Percentiles rank a stretch among this genome's conserved stretches.
These are phyloP conservation scores for Podaxis sp. DNA, from an alignment of 768 basidiomycete species.

Conservation along the genomic window DNA sequence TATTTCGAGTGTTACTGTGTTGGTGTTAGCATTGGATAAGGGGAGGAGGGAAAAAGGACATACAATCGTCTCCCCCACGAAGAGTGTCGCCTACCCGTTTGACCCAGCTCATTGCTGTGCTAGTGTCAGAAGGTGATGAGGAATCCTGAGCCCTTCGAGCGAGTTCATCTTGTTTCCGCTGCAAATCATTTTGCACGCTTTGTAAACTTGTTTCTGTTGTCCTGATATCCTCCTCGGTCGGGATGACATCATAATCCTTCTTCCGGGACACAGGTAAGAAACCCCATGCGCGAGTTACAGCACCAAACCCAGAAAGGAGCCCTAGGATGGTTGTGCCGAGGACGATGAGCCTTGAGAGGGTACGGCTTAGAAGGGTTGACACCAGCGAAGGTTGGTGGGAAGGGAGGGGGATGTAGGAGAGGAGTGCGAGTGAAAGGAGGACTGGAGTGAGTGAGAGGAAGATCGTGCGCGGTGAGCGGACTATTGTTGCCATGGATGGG, in stretches of 20 bases:
- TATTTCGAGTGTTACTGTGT: conserved; percentile 50
- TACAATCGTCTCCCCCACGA: conserved; percentile 39
- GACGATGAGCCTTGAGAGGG: conserved; percentile 63
- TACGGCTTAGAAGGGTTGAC: conserved; percentile 39
- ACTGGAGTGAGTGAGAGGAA: conserved; percentile 38
- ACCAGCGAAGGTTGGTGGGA: conserved; percentile 39
- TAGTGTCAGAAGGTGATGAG: conserved; percentile 5
- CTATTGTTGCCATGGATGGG: conserved; percentile 18
- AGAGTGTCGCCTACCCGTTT: conserved; percentile 47
- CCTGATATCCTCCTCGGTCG: conserved; percentile 49
- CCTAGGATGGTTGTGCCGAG: conserved; percentile 80
- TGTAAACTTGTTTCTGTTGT: conserved; percentile 54
- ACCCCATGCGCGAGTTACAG: conserved; percentile 62
- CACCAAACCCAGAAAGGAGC: conserved; percentile 74
- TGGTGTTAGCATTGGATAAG: not conserved
- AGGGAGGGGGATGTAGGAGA: conserved; percentile 62
- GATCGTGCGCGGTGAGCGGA: not conserved
- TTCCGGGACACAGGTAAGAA: conserved; percentile 43
- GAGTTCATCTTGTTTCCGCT: conserved; percentile 15
- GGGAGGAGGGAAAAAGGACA: conserved; percentile 14
- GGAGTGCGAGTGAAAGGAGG: conserved; percentile 46
- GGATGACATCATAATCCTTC: conserved; percentile 22
- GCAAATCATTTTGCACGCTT: conserved; percentile 57
- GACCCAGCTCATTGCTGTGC: conserved; percentile 31
- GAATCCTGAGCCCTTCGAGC: conserved; percentile 14